Evolutionary conservation across 2,329 filamentous ascomycete species (phyloP), one percentile per base, ranked within the genome.

Genomic region (Purpureocillium takamizusanense): DNA sequence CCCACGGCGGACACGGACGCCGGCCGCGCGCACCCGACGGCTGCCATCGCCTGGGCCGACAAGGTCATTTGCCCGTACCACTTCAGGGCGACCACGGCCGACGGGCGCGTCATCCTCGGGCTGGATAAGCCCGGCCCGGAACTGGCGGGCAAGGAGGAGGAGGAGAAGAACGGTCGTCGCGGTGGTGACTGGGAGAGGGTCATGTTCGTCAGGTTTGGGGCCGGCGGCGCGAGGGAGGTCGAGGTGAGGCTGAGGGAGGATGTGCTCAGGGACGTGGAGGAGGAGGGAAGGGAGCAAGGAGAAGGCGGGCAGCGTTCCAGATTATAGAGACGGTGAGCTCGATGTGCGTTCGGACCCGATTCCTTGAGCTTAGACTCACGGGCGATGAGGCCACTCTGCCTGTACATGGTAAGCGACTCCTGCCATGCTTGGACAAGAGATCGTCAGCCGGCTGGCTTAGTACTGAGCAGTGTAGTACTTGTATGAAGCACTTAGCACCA

Each of bases 151-250:
- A 62, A 52, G 3, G 64, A 54, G 3, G n/a, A n/a, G n/a, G n/a
- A n/a, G n/a, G n/a, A n/a, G n/a, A n/a, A n/a, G n/a, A n/a, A n/a
- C n/a, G n/a, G n/a, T n/a, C n/a, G n/a, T n/a, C 61, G 72, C 36
- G 67, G 66, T 1, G 79, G 79, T 1, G 79, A 82, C 45, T 65
- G 58, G 55, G 68, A 78, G 47, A 65, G 67, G n/a, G 75, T 81
- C 7, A 70, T 81, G 13, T 44, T 82, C 44, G 69, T 78, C 4
- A 62, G 59, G 37, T 76, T 78, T 52, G 54, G 45, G 7, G 72
- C 66, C 53, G 70, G 60, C 1, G 72, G 68, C 1, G 73, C 74
- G 16, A 61, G 57, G 33, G 56, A 74, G 41, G 62, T 80, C 2
- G 72, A 80, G 54, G 64, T 82, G 3, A 55, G 67, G 41, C 46